Base-by-base conservation (phyloP, 306 rosid species). In the Ormosia semicastrata region DNA sequence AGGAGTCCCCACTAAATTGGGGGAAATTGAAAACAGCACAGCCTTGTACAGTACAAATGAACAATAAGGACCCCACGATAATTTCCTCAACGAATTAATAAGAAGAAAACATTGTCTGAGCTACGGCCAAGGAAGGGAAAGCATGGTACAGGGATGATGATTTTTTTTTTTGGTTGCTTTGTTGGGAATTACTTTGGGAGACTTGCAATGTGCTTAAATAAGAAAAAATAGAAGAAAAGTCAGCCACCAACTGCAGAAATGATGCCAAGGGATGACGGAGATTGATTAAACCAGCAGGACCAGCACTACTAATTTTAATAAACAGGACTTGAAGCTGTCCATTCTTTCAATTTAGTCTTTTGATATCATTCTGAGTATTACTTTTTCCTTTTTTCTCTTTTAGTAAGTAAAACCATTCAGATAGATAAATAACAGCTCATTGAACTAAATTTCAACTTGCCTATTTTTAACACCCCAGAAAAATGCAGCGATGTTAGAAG, bases 141-240 rank as follows among this genome's bases (percentile, higher is more conserved):
- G 47, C 17, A 49, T 24, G 18, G 71, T 30, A 39, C 13, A 8
- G 4, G 4, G 11, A 60, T 47, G 37, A 6, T 33, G 30, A 15
- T 41, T 8, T 1, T 17, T 50, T 33, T 0, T 14, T 39, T 58
- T 32, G 2, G 17, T 66, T 53, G 41, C 73, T 29, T 60, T 37
- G 8, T 37, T 15, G 33, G 49, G 29, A 2, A 12, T 32, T 49
- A 6, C 58, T 75, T 33, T 36, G 11, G 49, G 30, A 66, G 14
- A 40, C n/a, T 75, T 44, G 49, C 41, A 24, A 67, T 36, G 41
- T 60, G 56, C 74, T 60, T 36, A 17, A 77, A 49, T 40, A 58
- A 8, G 73, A 10, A 68, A 82, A 59, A 8, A 2, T 6, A 24
- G 71, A 78, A 73, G 80, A 65, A 73, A 79, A 74, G 71, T 74